phyloP scores from a whole-genome alignment of 805 yeast species.

The Pichia kluyveri region DNA sequence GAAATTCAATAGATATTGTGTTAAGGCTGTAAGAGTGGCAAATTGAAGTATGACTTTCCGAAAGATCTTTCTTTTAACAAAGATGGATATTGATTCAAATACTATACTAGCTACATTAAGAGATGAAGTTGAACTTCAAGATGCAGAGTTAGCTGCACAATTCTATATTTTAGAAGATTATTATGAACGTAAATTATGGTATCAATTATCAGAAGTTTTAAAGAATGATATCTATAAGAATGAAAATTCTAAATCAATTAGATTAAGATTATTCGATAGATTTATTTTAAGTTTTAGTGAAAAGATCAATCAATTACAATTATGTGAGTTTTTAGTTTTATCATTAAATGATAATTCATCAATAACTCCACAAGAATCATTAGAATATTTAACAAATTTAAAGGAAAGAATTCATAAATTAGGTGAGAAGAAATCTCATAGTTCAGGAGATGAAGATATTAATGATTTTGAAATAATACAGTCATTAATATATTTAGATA shows the following conservation, averaged over 20 bases:
- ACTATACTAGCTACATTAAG: conserved; percentile 52
- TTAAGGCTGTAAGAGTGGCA: not conserved
- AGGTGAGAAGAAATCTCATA: conserved; percentile 25
- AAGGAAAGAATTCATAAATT: conserved; percentile 36
- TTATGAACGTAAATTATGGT: conserved; percentile 90
- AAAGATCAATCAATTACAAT: conserved; percentile 70
- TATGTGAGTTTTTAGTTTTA: conserved; percentile 61
- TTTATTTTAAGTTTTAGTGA: conserved; percentile 60
- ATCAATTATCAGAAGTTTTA: conserved; percentile 72
- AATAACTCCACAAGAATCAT: conserved; percentile 36
- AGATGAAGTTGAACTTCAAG: conserved; percentile 46
- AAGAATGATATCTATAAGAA: conserved; percentile 48
- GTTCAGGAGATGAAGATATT: conserved; percentile 22
- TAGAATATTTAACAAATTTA: conserved; percentile 38
- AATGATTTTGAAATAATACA: conserved; percentile 29
- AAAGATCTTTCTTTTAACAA: too few species aligned
- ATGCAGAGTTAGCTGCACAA: conserved; percentile 43
- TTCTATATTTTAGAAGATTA: conserved; percentile 71
- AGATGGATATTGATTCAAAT: conserved; percentile 29
- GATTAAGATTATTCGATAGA: conserved; percentile 58
- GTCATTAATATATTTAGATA: conserved; percentile 49
- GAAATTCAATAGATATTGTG: too few species aligned
- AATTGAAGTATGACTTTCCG: too few species aligned
- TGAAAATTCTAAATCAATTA: conserved; percentile 42
- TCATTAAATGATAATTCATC: conserved; percentile 30